Evolutionary conservation across 352 stramenopile genomes (phyloP).

Genomic region (Pythium oligandrum): DNA sequence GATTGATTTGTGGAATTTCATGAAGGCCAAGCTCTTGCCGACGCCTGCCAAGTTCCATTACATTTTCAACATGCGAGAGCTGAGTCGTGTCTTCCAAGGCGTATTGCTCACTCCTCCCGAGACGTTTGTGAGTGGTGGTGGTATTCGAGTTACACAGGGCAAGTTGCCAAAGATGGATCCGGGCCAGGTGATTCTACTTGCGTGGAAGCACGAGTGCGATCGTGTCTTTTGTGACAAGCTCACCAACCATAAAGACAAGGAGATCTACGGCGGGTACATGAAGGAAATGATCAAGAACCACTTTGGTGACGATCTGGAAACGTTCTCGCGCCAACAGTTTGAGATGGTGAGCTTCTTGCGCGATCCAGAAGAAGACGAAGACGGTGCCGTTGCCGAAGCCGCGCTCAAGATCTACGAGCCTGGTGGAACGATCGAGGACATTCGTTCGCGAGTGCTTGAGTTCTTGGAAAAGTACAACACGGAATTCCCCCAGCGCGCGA

Average conservation of each 20-base stretch:
- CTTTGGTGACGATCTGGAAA: conserved; percentile 87
- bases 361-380: conserved; percentile 96
- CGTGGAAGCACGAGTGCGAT: conserved; percentile 98
- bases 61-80: conserved; percentile 99
- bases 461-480: conserved; percentile 98
- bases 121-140: conserved; percentile 91
- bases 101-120: conserved; percentile 95
- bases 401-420: conserved; percentile 97
- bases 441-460: conserved; percentile 89
- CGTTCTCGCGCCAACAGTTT: conserved; percentile 62
- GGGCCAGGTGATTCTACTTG: conserved; percentile 88
- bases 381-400: conserved; percentile 91
- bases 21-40: conserved; percentile 97
- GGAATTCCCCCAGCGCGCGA: conserved; percentile 93
- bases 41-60: conserved; percentile 99
- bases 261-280: conserved; percentile 91
- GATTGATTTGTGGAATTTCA: conserved; percentile 96
- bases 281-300: conserved; percentile 87
- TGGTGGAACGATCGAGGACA: conserved; percentile 89
- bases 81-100: conserved; percentile 97
- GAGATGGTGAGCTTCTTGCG: conserved; percentile 98
- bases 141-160: conserved; percentile 75
- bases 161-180: conserved; percentile 89
- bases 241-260: conserved; percentile 96
- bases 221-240: conserved; percentile 98